Conservation (phyloP, 306 rosid species). For the Dicorynia guianensis region DNA sequence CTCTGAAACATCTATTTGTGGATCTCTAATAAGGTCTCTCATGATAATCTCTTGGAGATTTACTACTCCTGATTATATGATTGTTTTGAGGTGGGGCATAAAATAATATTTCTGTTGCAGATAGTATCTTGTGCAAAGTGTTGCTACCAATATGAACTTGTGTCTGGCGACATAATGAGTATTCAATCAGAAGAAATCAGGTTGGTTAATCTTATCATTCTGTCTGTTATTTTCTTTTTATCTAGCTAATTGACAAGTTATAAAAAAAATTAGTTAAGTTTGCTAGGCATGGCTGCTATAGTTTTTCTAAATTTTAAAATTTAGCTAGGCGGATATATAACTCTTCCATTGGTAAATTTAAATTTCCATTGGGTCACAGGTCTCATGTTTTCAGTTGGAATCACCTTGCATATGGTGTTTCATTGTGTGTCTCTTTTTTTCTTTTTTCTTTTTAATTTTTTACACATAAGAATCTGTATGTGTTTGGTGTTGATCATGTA, state of each 20-base stretch:
- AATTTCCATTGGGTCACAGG: constrained; percentile 19
- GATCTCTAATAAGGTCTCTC: constrained; percentile 4
- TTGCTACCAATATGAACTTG: constrained; percentile 88
- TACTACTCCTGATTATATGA: background rate
- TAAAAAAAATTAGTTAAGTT: background rate
- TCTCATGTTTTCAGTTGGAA: constrained; percentile 14
- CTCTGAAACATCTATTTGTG: background rate
- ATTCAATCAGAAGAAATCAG: constrained; percentile 95
- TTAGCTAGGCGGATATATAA: constrained; percentile 3
- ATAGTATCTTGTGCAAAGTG: constrained; percentile 90
- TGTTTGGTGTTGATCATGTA: constrained; percentile 88
- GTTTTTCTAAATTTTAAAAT: background rate
- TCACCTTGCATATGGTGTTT: constrained; percentile 20
- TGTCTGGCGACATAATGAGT: constrained; percentile 80
- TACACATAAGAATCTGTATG: constrained; percentile 45
- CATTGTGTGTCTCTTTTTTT: background rate
- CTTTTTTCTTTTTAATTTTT: background rate
- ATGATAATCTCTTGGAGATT: constrained; percentile 13
- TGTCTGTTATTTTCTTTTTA: constrained; percentile 16
- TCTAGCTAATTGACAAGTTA: constrained; percentile 13
- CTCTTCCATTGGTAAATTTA: constrained; percentile 20
- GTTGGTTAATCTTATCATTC: constrained; percentile 59
- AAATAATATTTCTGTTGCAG: constrained; percentile 59
- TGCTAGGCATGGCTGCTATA: constrained; percentile 14
- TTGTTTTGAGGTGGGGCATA: constrained; percentile 10